These are phyloP conservation scores for Phytopythium chamaehyphon DNA, from an alignment of 352 stramenopile species.

Conservation along the genomic window DNA sequence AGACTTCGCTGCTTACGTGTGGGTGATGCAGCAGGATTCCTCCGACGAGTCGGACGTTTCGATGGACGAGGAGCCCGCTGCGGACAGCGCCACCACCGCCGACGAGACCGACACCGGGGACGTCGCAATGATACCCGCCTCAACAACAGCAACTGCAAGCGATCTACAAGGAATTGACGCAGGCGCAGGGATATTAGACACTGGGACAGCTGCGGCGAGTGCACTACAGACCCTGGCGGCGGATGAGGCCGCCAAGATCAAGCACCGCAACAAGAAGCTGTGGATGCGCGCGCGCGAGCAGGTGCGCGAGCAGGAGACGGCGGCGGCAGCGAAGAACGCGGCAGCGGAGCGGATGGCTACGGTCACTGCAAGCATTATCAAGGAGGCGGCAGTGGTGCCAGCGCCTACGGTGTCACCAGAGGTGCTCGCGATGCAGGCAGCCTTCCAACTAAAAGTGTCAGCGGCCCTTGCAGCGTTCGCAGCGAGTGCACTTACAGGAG, in stretches of 20 bases:
- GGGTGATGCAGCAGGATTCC: conserved; percentile 3
- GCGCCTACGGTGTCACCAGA: neutral
- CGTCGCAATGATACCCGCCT: neutral
- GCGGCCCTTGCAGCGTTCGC: neutral
- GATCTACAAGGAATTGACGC: neutral
- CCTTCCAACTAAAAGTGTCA: neutral
- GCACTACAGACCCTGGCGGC: conserved; percentile 47
- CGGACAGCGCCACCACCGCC: neutral
- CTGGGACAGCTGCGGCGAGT: conserved; percentile 9
- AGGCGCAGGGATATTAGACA: neutral
- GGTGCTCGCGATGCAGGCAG: too few relatives aligned
- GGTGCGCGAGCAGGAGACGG: conserved; percentile 56
- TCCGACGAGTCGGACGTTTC: conserved; percentile 4
- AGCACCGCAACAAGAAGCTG: conserved; percentile 52
- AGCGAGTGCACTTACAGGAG: neutral
- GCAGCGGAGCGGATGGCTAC: conserved; percentile 31
- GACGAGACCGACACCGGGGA: neutral
- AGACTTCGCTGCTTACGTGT: neutral
- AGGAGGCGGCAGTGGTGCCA: conserved; percentile 2
- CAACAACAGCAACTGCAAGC: conserved; percentile 1
- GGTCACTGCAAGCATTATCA: conserved; percentile 12
- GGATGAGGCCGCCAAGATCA: conserved; percentile 41
- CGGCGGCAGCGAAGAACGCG: conserved; percentile 42
- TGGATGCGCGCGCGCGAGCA: conserved; percentile 58
- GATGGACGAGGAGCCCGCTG: conserved; percentile 11